phyloP scores from a whole-genome alignment of 768 basidiomycete genomes.

The Leccinum disarticulatum region DNA sequence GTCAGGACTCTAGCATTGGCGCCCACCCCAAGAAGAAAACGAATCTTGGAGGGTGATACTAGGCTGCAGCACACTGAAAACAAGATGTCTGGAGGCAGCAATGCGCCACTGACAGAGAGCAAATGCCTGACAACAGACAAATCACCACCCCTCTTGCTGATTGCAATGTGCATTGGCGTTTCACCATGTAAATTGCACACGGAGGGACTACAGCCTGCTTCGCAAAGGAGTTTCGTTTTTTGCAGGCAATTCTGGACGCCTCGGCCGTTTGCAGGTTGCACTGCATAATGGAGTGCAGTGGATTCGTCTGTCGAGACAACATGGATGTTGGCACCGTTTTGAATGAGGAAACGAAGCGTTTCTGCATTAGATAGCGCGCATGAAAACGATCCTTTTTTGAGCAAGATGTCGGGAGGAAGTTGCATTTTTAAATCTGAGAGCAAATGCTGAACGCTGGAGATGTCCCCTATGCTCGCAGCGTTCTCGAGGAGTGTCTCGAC shows the following conservation, averaged over 20 bases:
- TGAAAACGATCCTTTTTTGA: background rate
- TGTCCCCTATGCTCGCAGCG: background rate
- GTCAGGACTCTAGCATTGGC: background rate
- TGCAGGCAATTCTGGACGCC: background rate
- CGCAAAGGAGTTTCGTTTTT: background rate
- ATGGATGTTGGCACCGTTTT: too few species aligned
- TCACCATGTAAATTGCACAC: background rate
- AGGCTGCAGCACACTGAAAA: background rate
- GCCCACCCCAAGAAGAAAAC: background rate
- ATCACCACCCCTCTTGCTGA: fast-evolving
- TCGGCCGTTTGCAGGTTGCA: fast-evolving
- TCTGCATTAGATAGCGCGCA: too few species aligned
- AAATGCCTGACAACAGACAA: background rate
- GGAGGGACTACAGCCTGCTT: background rate
- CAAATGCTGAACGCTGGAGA: background rate
- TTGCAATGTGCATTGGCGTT: background rate
- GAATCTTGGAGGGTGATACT: background rate
- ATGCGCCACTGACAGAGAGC: background rate
- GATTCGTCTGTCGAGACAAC: background rate
- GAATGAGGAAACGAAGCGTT: too few species aligned
- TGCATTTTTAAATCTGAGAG: background rate
- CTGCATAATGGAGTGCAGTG: background rate
- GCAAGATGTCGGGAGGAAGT: too few species aligned
- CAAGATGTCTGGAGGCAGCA: background rate
- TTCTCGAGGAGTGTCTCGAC: background rate